A percentile compares a stretch with the other conserved stretches of the same genome.
Evolutionary conservation across 805 yeast species (phyloP).

Genomic region (Candida stauntonica): DNA sequence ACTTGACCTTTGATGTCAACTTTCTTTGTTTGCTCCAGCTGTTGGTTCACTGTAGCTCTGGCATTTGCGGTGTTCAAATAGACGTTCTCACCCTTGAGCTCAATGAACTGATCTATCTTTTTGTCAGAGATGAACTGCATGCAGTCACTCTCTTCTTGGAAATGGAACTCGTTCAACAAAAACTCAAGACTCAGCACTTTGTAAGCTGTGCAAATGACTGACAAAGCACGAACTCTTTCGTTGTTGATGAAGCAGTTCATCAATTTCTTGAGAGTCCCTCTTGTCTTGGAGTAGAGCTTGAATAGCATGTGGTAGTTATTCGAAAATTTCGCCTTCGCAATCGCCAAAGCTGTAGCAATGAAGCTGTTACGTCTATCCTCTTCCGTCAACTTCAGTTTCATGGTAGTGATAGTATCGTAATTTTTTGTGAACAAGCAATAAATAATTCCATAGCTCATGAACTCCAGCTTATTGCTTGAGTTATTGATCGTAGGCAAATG

Average conservation of each 20-base stretch:
- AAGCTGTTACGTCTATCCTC: slow-evolving; percentile 19
- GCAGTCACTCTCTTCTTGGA: slow-evolving; percentile 36
- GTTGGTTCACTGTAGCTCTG: slow-evolving; percentile 32
- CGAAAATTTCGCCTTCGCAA: slow-evolving; percentile 30
- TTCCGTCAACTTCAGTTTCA: slow-evolving; percentile 41
- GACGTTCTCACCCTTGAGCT: slow-evolving; percentile 30
- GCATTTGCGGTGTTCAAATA: slow-evolving; percentile 34
- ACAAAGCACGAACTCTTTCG: slow-evolving; percentile 54
- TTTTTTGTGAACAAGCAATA: slow-evolving; percentile 75
- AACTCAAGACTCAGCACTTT: slow-evolving; percentile 40
- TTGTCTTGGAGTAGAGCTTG: slow-evolving; percentile 35
- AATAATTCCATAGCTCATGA: slow-evolving; percentile 65
- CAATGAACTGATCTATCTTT: slow-evolving; percentile 33
- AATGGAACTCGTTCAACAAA: slow-evolving; percentile 36
- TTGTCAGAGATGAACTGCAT: slow-evolving; percentile 38
- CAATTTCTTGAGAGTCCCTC: slow-evolving; percentile 40
- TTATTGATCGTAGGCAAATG: slow-evolving; percentile 34
- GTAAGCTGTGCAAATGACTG: slow-evolving; percentile 53
- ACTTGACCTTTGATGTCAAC: slow-evolving; percentile 92
- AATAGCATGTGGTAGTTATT: slow-evolving; percentile 55
- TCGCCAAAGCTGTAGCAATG: slow-evolving; percentile 26
- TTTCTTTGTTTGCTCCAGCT: slow-evolving; percentile 40
- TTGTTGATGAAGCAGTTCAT: slow-evolving; percentile 51
- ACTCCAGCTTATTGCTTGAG: slow-evolving; percentile 50
- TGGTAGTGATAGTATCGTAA: slow-evolving; percentile 28